These are phyloP conservation scores for Thecaphora thlaspeos DNA, from an alignment of 1,284 basidiomycete genomes.

Conservation along the genomic window DNA sequence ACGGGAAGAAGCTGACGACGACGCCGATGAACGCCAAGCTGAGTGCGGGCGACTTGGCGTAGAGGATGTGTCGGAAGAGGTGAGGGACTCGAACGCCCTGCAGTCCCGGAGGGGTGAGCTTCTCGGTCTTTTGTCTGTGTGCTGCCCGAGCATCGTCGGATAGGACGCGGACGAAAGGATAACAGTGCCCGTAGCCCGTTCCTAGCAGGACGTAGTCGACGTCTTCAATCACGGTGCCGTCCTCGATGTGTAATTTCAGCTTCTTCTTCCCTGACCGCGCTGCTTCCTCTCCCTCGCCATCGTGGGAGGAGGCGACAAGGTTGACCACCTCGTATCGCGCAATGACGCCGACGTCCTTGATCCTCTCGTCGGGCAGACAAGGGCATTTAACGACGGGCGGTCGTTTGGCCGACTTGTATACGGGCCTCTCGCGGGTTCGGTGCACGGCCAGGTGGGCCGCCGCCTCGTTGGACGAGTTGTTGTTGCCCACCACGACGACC, in stretches of 20 bases:
- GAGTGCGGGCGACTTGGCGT: conserved; percentile 8
- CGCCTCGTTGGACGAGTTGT: conserved; percentile 47
- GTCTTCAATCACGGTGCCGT: conserved; percentile 24
- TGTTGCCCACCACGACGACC: conserved; percentile 49
- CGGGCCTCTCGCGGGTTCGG: conserved; percentile 16
- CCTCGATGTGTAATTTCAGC: conserved; percentile 28
- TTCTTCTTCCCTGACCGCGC: conserved; percentile 2
- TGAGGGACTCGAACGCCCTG: conserved; percentile 17
- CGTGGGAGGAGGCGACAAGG: not conserved
- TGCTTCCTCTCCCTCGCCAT: not conserved
- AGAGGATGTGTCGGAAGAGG: conserved; percentile 32
- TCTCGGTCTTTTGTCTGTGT: not conserved
- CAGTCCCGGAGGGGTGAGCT: conserved; percentile 12
- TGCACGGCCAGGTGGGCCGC: conserved; percentile 42
- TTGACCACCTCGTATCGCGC: conserved; percentile 11
- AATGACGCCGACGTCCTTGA: conserved; percentile 41
- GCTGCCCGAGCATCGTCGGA: conserved; percentile 13
- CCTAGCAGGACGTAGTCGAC: conserved; percentile 41
- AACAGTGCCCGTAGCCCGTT: conserved; percentile 36
- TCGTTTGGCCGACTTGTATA: conserved; percentile 24
- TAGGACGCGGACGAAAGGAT: conserved; percentile 35
- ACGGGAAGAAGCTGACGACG: conserved; percentile 32
- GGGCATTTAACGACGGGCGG: conserved; percentile 30
- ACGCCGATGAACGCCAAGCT: conserved; percentile 36
- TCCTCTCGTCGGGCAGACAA: conserved; percentile 34